These are phyloP conservation scores for Cicer arietinum DNA, from an alignment of 306 rosid genomes.

Conservation along the genomic window DNA sequence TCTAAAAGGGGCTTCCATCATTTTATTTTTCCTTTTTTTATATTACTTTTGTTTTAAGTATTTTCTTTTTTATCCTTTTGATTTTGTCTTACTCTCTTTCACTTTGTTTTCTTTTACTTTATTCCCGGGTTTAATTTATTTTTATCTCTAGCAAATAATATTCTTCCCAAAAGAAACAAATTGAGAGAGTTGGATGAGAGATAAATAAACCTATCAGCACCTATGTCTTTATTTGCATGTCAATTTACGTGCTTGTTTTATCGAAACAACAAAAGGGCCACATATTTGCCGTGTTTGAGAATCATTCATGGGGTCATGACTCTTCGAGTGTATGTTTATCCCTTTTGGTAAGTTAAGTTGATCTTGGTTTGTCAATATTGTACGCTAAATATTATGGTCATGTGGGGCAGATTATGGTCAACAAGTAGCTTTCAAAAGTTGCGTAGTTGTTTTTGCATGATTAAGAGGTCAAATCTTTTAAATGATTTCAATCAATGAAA, in stretches of 20 bases:
- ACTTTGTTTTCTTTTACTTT: conserved; percentile 43
- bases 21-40: conserved; percentile 13
- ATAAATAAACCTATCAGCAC: conserved; percentile 10
- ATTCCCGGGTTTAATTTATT: conserved; percentile 26
- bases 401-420: conserved; percentile 3
- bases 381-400: conserved; percentile 30
- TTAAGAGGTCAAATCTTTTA: conserved; percentile 14
- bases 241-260: conserved; percentile 38
- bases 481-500: not conserved
- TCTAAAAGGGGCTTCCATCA: conserved; percentile 48
- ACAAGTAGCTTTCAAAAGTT: conserved; percentile 16
- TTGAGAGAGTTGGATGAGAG: conserved; percentile 24
- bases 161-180: conserved; percentile 39
- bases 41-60: conserved; percentile 29
- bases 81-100: conserved; percentile 42
- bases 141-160: conserved; percentile 40
- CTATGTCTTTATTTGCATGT: conserved; percentile 24
- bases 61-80: conserved; percentile 19
- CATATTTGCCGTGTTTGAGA: conserved; percentile 39
- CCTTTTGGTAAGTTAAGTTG: not conserved
- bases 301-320: conserved; percentile 11
- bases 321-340: not conserved
- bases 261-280: conserved; percentile 38
- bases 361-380: conserved; percentile 44
- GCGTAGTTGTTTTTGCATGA: conserved; percentile 35